Evolutionary conservation across 2,329 filamentous ascomycete genomes (phyloP).

Genomic region (Fusarium sp.): DNA sequence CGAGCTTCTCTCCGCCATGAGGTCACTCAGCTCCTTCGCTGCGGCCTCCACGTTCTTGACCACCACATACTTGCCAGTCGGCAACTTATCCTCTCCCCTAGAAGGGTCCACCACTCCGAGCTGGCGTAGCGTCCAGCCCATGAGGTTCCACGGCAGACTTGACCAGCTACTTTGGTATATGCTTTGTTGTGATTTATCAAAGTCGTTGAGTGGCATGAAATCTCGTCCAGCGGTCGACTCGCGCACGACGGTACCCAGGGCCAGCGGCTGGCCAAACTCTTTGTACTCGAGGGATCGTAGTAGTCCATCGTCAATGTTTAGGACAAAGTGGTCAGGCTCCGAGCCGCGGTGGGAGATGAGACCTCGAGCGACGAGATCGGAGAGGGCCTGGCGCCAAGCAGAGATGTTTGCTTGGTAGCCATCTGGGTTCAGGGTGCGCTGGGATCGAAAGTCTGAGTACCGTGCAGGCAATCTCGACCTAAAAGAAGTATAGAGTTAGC

Average conservation of each 20-base stretch:
- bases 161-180: constrained; percentile 76
- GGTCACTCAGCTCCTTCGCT: constrained; percentile 61
- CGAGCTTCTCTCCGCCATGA: constrained; percentile 53
- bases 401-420: constrained; percentile 81
- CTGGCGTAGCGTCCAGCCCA: constrained; percentile 78
- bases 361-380: constrained; percentile 71
- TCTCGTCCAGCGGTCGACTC: constrained; percentile 75
- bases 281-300: constrained; percentile 74
- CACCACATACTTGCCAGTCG: constrained; percentile 70
- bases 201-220: constrained; percentile 74
- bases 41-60: constrained; percentile 68
- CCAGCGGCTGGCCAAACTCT: constrained; percentile 81
- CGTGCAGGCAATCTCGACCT: constrained; percentile 82
- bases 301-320: constrained; percentile 68
- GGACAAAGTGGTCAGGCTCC: constrained; percentile 57
- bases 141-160: constrained; percentile 71
- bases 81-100: constrained; percentile 62
- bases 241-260: constrained; percentile 76
- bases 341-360: constrained; percentile 53
- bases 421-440: constrained; percentile 80
- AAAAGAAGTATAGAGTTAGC: constrained; percentile 2
- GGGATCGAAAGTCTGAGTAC: constrained; percentile 84
- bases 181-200: constrained; percentile 69
- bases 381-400: constrained; percentile 79
- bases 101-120: constrained; percentile 66